Conservation (phyloP, 169 alveolate species). For the Eimeria tenella region DNA sequence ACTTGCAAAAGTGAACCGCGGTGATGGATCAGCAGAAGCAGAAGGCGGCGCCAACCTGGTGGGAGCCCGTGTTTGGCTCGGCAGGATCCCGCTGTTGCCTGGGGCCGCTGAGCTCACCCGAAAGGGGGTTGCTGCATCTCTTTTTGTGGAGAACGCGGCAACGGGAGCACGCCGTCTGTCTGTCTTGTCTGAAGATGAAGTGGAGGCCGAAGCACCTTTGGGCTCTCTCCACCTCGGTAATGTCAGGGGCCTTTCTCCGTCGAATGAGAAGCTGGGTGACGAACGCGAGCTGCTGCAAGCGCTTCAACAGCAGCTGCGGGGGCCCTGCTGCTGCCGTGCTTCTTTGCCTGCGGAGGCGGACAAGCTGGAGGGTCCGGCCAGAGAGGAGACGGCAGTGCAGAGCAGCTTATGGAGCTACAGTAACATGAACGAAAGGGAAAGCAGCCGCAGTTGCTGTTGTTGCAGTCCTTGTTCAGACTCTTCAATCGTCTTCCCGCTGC, state of each 20-base stretch:
- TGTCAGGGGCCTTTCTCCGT: slow-evolving; percentile 37
- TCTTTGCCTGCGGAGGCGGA: slow-evolving; percentile 7
- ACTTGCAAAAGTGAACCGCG: background rate
- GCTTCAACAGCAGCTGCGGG: slow-evolving; percentile 41
- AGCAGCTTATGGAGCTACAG: slow-evolving; percentile 36
- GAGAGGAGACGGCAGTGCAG: background rate
- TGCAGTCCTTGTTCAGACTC: slow-evolving; percentile 2
- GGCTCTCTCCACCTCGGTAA: slow-evolving; percentile 26
- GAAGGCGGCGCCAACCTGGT: slow-evolving; percentile 39
- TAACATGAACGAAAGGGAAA: background rate
- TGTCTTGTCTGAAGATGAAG: background rate
- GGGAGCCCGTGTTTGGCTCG: slow-evolving; percentile 22
- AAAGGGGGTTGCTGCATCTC: slow-evolving; percentile 11
- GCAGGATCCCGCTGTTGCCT: background rate
- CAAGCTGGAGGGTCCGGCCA: background rate
- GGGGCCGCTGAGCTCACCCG: slow-evolving; percentile 25
- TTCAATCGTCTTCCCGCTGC: slow-evolving; percentile 54
- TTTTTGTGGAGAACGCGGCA: slow-evolving; percentile 38
- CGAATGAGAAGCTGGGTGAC: background rate
- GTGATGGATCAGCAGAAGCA: background rate
- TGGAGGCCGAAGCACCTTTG: slow-evolving; percentile 18
- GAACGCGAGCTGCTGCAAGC: slow-evolving; percentile 35
- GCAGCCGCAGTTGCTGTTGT: slow-evolving; percentile 41
- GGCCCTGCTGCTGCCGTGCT: slow-evolving; percentile 36
- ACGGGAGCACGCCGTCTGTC: slow-evolving; percentile 7